Evolutionary conservation across 2,329 filamentous ascomycete genomes (phyloP), one percentile per base, ranked within the genome.

Genomic region (Aspergillus sp.): DNA sequence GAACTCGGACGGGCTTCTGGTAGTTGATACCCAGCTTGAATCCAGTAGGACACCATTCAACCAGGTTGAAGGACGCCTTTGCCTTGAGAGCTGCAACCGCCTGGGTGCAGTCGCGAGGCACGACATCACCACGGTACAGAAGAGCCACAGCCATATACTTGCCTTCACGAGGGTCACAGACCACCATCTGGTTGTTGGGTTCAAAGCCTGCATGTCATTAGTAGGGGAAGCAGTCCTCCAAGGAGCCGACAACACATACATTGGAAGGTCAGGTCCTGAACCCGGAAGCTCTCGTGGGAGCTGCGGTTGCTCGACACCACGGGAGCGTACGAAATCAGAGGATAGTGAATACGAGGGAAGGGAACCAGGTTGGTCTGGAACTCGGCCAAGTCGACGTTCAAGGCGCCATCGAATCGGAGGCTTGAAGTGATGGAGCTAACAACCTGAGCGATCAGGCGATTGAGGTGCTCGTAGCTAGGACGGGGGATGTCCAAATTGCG

Each of bases 261-360:
- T 68, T 86, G 83, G 65, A 84, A 80, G 58, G 84, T 87, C 60
- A 87, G 73, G 58, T 94, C 90, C 57, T 85, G 82, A 50, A 91
- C 87, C 80, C 90, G 91, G 84, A 92, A 92, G 79, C 88, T 90
- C 79, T 94, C 89, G 69, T 94, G 89, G 45, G 86, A 83, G 73
- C 88, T 90, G 82, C 89, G 89, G 78, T 82, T 80, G 54, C 85
- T 84, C 25, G 80, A 83, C 54, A 86, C 78, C 50, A 87, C 83
- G 2, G 84, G 84, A 1, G 84, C 82, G 62, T 86, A 87, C 61
- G 78, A 81, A 71, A 87, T 85, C 58, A 87, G 71, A 40, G 84
- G 84, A 67, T 86, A 87, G 69, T 87, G 84, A 60, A 87, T 86
- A 67, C 84, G 79, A 20, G 84, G 84, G 70, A 84, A 87, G 5